These are phyloP conservation scores for Amoeboradix gromovi DNA, from an alignment of 371 early-diverging fungal species.

Conservation along the genomic window DNA sequence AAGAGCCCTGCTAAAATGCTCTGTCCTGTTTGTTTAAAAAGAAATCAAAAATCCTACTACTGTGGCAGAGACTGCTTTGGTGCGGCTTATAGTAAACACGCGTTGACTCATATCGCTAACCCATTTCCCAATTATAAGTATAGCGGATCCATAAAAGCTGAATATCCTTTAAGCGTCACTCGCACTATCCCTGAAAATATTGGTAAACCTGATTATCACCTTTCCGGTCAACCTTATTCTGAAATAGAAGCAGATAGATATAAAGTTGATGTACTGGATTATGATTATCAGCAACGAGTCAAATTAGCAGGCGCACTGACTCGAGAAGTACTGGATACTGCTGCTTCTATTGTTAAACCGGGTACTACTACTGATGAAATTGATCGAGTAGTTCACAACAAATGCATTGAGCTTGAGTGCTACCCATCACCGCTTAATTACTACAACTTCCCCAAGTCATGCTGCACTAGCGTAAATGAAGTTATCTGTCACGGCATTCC, in stretches of 20 bases:
- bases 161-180: constrained; percentile 49
- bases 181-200: constrained; percentile 44
- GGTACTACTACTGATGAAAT: constrained; percentile 78
- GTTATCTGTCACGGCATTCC: constrained; percentile 75
- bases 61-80: not conserved
- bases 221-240: constrained; percentile 2
- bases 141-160: constrained; percentile 48
- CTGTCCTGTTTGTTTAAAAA: not conserved
- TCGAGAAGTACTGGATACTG: constrained; percentile 54
- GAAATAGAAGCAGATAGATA: not conserved
- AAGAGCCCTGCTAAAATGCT: not conserved
- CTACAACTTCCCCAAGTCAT: constrained; percentile 58
- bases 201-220: constrained; percentile 42
- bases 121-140: constrained; percentile 46
- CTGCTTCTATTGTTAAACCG: constrained; percentile 34
- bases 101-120: constrained; percentile 7
- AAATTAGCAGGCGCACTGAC: constrained; percentile 32
- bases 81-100: not conserved
- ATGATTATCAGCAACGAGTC: constrained; percentile 34
- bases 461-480: constrained; percentile 53
- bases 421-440: constrained; percentile 90
- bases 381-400: constrained; percentile 57
- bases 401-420: constrained; percentile 42
- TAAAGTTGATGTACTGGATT: constrained; percentile 10
- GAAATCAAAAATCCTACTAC: not conserved